phyloP scores from a whole-genome alignment of 140 eudicot genomes.

The Ambrosia hybrid region DNA sequence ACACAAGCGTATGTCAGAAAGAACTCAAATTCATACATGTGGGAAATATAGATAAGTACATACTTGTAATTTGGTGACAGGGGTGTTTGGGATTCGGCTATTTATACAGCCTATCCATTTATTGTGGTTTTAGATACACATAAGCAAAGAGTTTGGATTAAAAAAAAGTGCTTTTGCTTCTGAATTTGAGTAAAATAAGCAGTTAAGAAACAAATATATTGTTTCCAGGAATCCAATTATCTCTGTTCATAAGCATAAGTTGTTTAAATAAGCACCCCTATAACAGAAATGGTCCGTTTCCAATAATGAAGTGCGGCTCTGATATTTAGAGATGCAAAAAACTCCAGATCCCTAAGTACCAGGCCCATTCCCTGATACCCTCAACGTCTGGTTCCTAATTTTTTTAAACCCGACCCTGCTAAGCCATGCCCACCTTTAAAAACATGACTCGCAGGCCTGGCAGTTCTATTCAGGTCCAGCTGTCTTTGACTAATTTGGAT shows the following conservation, averaged over 20 bases:
- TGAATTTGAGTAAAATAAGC: background rate
- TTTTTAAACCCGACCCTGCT: too few relatives aligned
- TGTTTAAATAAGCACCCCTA: background rate
- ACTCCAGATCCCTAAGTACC: too few relatives aligned
- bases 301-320: too few relatives aligned
- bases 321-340: too few relatives aligned
- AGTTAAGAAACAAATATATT: background rate
- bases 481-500: too few relatives aligned
- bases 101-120: background rate
- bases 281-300: background rate
- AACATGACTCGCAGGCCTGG: too few relatives aligned
- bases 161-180: background rate
- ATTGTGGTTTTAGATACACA: background rate
- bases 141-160: background rate
- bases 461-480: too few relatives aligned
- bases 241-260: background rate
- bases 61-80: background rate
- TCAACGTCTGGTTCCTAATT: too few relatives aligned
- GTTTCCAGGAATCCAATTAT: background rate
- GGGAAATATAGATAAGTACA: background rate
- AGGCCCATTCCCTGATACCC: too few relatives aligned
- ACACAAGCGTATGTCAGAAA: slow-evolving; percentile 19
- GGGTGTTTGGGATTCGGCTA: background rate
- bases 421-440: too few relatives aligned
- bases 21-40: slow-evolving; percentile 21